Evolutionary conservation across 805 yeast genomes (phyloP).

Genomic region (Metschnikowia similis): DNA sequence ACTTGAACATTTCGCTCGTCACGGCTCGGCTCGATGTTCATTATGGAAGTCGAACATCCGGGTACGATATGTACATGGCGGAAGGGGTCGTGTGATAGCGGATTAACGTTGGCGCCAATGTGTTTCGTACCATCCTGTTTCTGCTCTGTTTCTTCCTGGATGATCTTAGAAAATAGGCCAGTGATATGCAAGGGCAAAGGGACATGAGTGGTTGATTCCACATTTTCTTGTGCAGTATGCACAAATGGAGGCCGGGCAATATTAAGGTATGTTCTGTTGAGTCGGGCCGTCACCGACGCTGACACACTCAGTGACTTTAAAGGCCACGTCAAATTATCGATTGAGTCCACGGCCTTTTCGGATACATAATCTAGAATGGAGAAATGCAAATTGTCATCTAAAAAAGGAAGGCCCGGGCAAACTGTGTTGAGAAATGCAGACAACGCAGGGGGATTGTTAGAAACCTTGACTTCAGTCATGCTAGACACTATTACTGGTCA

Average conservation of each 20-base stretch:
- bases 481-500: neutral
- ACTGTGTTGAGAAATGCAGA: conserved; percentile 31
- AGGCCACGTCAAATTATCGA: conserved; percentile 24
- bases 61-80: conserved; percentile 51
- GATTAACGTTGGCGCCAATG: conserved; percentile 52
- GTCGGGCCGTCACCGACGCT: conserved; percentile 14
- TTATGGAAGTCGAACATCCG: conserved; percentile 39
- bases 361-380: conserved; percentile 16
- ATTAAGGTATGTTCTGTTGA: conserved; percentile 28
- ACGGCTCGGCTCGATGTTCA: conserved; percentile 9
- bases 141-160: conserved; percentile 33
- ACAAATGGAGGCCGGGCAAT: conserved; percentile 34
- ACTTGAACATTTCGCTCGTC: conserved; percentile 6
- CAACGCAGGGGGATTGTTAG: conserved; percentile 23
- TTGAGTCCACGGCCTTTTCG: conserved; percentile 4
- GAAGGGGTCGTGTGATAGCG: conserved; percentile 50
- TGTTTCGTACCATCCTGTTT: conserved; percentile 38
- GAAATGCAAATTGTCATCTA: conserved; percentile 35
- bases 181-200: conserved; percentile 49
- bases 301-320: conserved; percentile 16
- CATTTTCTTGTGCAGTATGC: conserved; percentile 17
- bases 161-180: conserved; percentile 32
- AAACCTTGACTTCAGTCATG: conserved; percentile 9
- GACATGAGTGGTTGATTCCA: conserved; percentile 50
- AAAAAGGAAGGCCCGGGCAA: conserved; percentile 31